A percentile compares a stretch with the other conserved stretches of the same genome.
These are phyloP conservation scores for Meyerozyma guilliermondii DNA, from an alignment of 1,139 yeast species.

Conservation along the genomic window DNA sequence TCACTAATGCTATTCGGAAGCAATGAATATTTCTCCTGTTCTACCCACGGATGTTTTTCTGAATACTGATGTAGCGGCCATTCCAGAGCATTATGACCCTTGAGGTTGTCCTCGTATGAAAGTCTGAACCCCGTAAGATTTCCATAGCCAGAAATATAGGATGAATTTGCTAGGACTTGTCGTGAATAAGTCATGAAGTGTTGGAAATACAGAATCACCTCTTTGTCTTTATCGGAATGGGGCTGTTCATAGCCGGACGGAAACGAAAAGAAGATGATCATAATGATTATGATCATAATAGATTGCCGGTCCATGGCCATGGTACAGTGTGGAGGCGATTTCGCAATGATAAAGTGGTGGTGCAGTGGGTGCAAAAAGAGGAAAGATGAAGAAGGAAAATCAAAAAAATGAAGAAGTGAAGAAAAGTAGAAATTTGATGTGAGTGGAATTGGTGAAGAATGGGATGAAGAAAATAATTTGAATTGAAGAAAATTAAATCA, in stretches of 20 bases:
- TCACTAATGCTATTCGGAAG: slow-evolving; percentile 56
- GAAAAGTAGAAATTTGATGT: too few relatives aligned
- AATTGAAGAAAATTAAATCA: neutral
- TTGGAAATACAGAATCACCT: slow-evolving; percentile 24
- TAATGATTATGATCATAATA: slow-evolving; percentile 30
- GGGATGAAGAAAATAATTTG: too few relatives aligned
- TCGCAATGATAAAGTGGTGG: neutral
- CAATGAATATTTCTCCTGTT: slow-evolving; percentile 49
- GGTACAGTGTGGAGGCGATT: slow-evolving; percentile 1
- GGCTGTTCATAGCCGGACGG: slow-evolving; percentile 29
- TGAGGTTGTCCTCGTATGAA: slow-evolving; percentile 52
- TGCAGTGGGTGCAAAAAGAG: neutral
- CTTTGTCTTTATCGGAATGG: slow-evolving; percentile 24
- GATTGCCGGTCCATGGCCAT: slow-evolving; percentile 37
- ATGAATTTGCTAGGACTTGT: slow-evolving; percentile 31
- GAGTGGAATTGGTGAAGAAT: too few relatives aligned
- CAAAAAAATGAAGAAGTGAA: neutral
- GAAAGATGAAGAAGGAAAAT: neutral
- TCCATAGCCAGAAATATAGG: slow-evolving; percentile 54
- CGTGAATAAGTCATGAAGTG: slow-evolving; percentile 26
- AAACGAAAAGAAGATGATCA: slow-evolving; percentile 32
- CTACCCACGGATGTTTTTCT: slow-evolving; percentile 44
- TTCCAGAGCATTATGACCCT: slow-evolving; percentile 38
- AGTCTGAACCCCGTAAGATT: slow-evolving; percentile 69
- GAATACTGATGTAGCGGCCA: slow-evolving; percentile 53